phyloP scores from a whole-genome alignment of 768 basidiomycete genomes.

The Amanita subjunquillea region DNA sequence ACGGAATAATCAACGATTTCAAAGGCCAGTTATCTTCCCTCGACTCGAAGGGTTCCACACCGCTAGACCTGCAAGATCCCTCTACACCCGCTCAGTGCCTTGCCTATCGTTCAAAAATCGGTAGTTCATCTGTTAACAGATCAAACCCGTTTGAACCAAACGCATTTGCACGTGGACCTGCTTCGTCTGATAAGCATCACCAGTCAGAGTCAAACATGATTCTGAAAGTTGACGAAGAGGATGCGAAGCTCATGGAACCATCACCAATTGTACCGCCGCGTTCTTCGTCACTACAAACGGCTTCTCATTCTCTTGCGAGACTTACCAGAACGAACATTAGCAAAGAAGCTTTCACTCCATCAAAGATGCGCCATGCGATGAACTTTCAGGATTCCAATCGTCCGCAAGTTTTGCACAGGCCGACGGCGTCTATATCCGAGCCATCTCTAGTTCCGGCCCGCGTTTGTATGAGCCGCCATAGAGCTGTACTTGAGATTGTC shows the following conservation, averaged over 20 bases:
- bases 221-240: not conserved
- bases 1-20: constrained; percentile 63
- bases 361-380: constrained; percentile 22
- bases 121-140: constrained; percentile 14
- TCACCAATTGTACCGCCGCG: constrained; percentile 39
- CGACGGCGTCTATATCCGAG: constrained; percentile 71
- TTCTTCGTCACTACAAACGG: constrained; percentile 35
- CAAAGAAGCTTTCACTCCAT: constrained; percentile 14
- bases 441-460: constrained; percentile 56
- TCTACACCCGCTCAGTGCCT: constrained; percentile 42
- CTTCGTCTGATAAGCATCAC: not conserved
- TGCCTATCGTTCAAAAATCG: constrained; percentile 24
- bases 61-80: constrained; percentile 59
- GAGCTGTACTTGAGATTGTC: too few species aligned
- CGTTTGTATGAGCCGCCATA: not conserved
- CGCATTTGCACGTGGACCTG: not conserved
- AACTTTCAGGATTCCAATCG: constrained; percentile 25
- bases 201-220: not conserved
- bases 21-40: constrained; percentile 61
- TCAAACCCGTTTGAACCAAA: constrained; percentile 2
- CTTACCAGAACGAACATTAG: constrained; percentile 15
- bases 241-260: constrained; percentile 1
- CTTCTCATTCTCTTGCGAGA: constrained; percentile 20
- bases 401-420: constrained; percentile 57
- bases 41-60: constrained; percentile 40